Evolutionary conservation across 805 yeast genomes (phyloP), one percentile per base, ranked within the genome.

Genomic region (Ogataea nonfermentans): DNA sequence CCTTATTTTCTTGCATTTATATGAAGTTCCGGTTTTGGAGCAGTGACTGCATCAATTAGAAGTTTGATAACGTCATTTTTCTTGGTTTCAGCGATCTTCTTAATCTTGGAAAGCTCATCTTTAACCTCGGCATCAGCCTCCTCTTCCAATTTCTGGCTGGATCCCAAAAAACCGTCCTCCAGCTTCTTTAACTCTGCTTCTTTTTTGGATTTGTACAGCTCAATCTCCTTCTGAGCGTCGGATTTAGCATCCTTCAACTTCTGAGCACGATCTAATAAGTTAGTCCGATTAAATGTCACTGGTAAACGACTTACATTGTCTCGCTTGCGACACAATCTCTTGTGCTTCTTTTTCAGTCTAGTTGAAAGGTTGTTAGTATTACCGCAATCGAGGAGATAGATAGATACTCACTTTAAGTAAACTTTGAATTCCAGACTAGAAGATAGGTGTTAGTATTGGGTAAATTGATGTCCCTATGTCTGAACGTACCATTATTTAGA

Each of bases 341-440:
- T 95, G 97, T n/a, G 99, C 98, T 57, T 87, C 91, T 68, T 85
- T 88, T 71, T 93, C 99, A 47, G 98, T 95, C 74, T 84, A 59
- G 28, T 25, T 9, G 7, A 6, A 8, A 20, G 7, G 24, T 10
- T 14, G 22, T 37, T 30, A 30, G 34, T 37, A 25, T 8, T 1
- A 6, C 14, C 5, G 9, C 24, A 4, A 24, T 13, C 24, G 23
- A 6, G 10, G 22, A 12, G 19, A 6, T 4, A 4, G 4, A 9
- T 6, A 16, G 4, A 24, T 20, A 57, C 74, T 22, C 57, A 71
- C 77, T 60, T 75, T 81, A 46, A 81, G 70, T 43, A 81, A 74
- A 49, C 84, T 78, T 70, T 81, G 85, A 56, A 81, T 81, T 53
- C 87, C 88, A 40, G 74, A 60, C 65, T 62, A 30, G n/a, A 23